Percentiles rank a stretch among this genome's conserved stretches.
Evolutionary conservation across 176 grass and related monocot genomes (phyloP).

Genomic region (Puccinellia tenuiflora): DNA sequence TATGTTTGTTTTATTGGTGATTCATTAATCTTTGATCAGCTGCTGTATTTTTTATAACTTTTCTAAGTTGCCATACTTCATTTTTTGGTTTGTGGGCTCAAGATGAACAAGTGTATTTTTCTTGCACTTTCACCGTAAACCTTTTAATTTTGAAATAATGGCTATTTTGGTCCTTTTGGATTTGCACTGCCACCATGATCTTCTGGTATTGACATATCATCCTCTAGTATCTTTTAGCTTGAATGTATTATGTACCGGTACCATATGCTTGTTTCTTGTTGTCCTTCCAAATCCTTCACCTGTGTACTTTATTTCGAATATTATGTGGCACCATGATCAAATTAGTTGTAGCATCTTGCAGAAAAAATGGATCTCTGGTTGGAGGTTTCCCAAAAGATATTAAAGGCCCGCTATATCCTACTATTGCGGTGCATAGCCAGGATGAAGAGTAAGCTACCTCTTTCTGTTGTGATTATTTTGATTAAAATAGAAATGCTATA

Average conservation of each 20-base stretch:
- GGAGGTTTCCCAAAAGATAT: conserved; percentile 71
- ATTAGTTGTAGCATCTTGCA: conserved; percentile 27
- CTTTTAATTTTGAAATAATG: conserved; percentile 6
- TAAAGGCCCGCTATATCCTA: conserved; percentile 75
- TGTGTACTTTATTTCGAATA: background rate
- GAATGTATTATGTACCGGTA: background rate
- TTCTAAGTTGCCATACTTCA: background rate
- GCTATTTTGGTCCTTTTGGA: background rate
- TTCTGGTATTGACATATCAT: background rate
- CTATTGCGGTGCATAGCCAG: conserved; percentile 81
- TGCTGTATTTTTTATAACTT: background rate
- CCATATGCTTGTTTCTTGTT: conserved; percentile 8
- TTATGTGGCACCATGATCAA: background rate
- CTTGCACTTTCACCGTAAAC: background rate
- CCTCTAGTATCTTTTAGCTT: background rate
- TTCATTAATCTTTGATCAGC: background rate
- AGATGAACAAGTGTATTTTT: background rate
- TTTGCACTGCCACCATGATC: background rate
- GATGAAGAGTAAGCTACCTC: conserved; percentile 72
- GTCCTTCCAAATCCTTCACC: background rate
- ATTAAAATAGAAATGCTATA: conserved; percentile 2
- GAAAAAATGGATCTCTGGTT: conserved; percentile 85
- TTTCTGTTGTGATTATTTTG: conserved; percentile 4
- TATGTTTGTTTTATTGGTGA: conserved; percentile 7
- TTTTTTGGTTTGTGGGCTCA: background rate